Base-by-base conservation (phyloP, 2,329 filamentous ascomycete species). In the Fusarium goolgardi region DNA sequence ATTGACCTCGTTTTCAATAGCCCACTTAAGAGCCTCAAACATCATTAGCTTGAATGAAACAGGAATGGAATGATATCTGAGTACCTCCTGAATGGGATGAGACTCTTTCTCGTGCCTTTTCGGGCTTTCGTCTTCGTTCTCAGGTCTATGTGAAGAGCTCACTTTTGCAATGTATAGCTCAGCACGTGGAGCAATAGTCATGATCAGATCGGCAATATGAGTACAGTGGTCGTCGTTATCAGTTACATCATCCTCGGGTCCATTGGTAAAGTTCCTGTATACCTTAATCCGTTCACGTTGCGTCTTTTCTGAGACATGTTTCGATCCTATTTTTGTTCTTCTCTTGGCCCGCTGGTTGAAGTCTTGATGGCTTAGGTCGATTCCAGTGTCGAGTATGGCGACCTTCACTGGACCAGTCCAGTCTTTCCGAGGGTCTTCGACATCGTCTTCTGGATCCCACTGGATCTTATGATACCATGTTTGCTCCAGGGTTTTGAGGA, bases 371-470 rank as follows among this genome's bases (percentile, higher is more conserved):
- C 27, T 20, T 16, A 65, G 34, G 32, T 62, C 64, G 18, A 67
- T 65, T n/a, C 64, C 64, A 12, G 64, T 65, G 39, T 67, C 64
- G 6, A 67, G 61, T 29, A 67, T 65, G 9, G 61, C 64, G 3
- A 67, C 58, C 40, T 62, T 65, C 6, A 67, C 64, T 25, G 64
- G 64, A 18, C 53, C 64, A 12, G 64, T 29, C 53, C 56, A 58
- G 13, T 65, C 47, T 32, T 37, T 43, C 5, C 52, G 29, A 23
- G 45, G 43, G 34, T 45, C 34, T 3, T 35, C 43, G 5, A 41
- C 23, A 34, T 67, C 61, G 9, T 67, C 64, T 32, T 65, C 51
- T 4, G 61, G 60, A 15, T 31, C 16, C 56, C 61, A 67, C n/a
- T 61, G 52, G 9, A 67, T 52, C 9, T 32, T 20, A 25, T 65